These are phyloP conservation scores for Powellomyces hirtus DNA, from an alignment of 192 early-diverging fungal species.

Conservation along the genomic window DNA sequence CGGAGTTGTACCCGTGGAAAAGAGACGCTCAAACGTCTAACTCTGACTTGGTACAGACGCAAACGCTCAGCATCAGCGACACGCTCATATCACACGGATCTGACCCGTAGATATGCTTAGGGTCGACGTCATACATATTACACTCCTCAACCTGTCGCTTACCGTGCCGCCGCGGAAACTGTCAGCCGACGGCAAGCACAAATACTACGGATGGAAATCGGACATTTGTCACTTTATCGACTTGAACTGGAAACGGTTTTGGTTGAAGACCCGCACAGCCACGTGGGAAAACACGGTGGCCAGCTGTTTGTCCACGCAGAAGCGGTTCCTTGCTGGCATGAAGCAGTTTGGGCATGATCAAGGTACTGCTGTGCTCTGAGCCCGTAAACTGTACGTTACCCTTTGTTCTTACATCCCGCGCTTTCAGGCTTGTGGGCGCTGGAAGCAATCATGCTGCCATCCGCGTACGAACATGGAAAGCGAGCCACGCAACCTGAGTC, in stretches of 20 bases:
- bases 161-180: constrained; percentile 36
- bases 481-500: constrained; percentile 9
- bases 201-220: constrained; percentile 44
- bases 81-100: neutral
- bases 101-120: too few relatives aligned
- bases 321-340: constrained; percentile 34
- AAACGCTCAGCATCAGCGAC: too few relatives aligned
- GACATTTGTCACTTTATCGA: constrained; percentile 68
- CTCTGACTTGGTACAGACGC: constrained; percentile 49
- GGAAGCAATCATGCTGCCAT: constrained; percentile 4
- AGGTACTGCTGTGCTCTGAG: constrained; percentile 8
- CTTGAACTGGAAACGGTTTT: constrained; percentile 64
- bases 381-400: neutral
- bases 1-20: constrained; percentile 49
- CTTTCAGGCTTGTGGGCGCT: constrained; percentile 25
- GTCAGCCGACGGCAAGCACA: constrained; percentile 7
- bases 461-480: constrained; percentile 3
- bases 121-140: constrained; percentile 67
- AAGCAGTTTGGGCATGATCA: constrained; percentile 29
- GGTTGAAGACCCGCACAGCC: constrained; percentile 57
- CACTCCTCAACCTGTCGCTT: constrained; percentile 62
- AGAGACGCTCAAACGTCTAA: constrained; percentile 57
- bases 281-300: constrained; percentile 67
- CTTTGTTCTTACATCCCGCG: too few relatives aligned
- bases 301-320: constrained; percentile 54